Evolutionary conservation across 78 protist genomes (phyloP).

Genomic region (Goniomonas avonlea): DNA sequence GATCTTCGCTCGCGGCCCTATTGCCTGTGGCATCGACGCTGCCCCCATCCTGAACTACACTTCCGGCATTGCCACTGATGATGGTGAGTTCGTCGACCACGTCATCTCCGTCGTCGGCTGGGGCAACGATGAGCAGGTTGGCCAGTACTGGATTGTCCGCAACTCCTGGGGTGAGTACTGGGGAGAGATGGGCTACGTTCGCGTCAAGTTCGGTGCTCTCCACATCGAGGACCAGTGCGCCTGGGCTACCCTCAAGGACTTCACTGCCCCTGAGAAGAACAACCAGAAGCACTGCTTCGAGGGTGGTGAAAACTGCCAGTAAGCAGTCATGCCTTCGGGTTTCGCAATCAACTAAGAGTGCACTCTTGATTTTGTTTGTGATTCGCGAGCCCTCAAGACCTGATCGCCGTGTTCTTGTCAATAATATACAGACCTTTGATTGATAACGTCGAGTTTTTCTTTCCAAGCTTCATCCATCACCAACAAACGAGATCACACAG

Average conservation of each 20-base stretch:
- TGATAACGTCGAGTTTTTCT: too few species aligned
- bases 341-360: too few species aligned
- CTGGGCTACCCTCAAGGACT: conserved; percentile 34
- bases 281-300: too few species aligned
- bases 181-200: neutral
- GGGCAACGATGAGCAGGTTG: conserved; percentile 6
- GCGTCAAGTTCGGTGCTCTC: neutral
- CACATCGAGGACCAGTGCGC: neutral
- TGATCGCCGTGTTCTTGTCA: too few species aligned
- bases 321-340: too few species aligned
- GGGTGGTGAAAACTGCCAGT: too few species aligned
- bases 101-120: conserved; percentile 70
- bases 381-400: too few species aligned
- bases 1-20: conserved; percentile 56
- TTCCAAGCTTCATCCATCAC: too few species aligned
- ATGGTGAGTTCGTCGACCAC: conserved; percentile 50
- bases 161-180: conserved; percentile 35
- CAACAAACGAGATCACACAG: too few species aligned
- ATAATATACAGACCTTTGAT: too few species aligned
- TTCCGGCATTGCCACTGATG: conserved; percentile 26
- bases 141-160: conserved; percentile 41
- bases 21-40: conserved; percentile 53
- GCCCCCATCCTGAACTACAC: conserved; percentile 35
- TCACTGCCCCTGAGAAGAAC: too few species aligned
- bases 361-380: too few species aligned